phyloP scores from a whole-genome alignment of 441 rosid species.

The Biscutella auriculata region DNA sequence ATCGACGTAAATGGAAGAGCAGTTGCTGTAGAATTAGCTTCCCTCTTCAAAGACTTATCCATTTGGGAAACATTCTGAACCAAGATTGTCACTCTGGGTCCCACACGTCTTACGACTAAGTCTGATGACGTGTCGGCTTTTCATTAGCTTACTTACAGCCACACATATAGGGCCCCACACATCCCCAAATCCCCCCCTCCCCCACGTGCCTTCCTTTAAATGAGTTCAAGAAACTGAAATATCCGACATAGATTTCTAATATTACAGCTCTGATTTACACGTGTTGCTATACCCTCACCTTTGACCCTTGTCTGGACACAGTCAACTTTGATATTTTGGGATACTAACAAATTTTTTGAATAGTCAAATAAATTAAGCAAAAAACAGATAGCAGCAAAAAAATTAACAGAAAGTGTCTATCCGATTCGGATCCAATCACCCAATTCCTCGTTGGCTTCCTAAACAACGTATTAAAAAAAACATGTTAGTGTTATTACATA shows the following conservation, averaged over 20 bases:
- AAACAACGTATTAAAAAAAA: slow-evolving; percentile 5
- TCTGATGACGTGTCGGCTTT: not conserved
- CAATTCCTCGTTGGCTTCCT: slow-evolving; percentile 17
- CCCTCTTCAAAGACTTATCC: slow-evolving; percentile 11
- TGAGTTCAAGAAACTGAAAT: too few species aligned
- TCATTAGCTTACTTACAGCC: not conserved
- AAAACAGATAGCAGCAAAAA: not conserved
- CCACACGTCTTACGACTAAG: not conserved
- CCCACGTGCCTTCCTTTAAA: too few species aligned
- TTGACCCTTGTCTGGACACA: too few species aligned
- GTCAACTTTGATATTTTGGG: not conserved
- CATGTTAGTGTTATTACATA: slow-evolving; percentile 1
- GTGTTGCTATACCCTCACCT: too few species aligned
- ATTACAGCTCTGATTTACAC: too few species aligned
- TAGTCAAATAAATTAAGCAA: not conserved
- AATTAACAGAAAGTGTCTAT: slow-evolving; percentile 1
- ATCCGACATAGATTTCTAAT: too few species aligned
- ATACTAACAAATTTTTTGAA: too few species aligned
- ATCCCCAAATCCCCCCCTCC: too few species aligned
- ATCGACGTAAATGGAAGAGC: slow-evolving; percentile 8
- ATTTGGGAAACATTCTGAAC: slow-evolving; percentile 22
- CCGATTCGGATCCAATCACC: slow-evolving; percentile 21
- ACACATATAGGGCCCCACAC: slow-evolving; percentile 4
- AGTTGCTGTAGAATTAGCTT: not conserved
- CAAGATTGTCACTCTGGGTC: slow-evolving; percentile 10